Evolutionary conservation across 2,329 filamentous ascomycete genomes (phyloP).

Genomic region (Ramichloridium luteum): DNA sequence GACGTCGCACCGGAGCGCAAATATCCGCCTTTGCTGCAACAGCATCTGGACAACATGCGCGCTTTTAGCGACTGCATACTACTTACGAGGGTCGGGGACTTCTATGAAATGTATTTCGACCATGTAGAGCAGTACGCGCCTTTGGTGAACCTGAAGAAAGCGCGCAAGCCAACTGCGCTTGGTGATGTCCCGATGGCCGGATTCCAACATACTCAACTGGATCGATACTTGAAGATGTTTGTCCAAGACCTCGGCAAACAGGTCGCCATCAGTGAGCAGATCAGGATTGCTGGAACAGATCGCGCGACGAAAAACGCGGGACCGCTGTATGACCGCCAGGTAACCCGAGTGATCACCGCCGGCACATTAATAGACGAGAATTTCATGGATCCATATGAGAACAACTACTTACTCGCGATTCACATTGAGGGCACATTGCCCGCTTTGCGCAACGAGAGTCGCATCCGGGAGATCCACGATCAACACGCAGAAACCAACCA

Average conservation of each 20-base stretch:
- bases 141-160: conserved; percentile 76
- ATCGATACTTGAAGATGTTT: conserved; percentile 82
- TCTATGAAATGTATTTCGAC: conserved; percentile 96
- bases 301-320: conserved; percentile 60
- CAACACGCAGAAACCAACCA: conserved; percentile 27
- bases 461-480: conserved; percentile 16
- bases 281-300: conserved; percentile 45
- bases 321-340: conserved; percentile 69
- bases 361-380: conserved; percentile 95
- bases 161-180: conserved; percentile 64
- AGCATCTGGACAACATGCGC: conserved; percentile 78
- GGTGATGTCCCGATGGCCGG: conserved; percentile 85
- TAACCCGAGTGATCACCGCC: conserved; percentile 80
- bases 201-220: conserved; percentile 85
- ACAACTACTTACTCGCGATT: conserved; percentile 82
- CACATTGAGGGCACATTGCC: conserved; percentile 38
- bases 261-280: conserved; percentile 90
- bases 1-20: conserved; percentile 29
- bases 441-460: conserved; percentile 1
- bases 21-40: conserved; percentile 81
- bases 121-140: conserved; percentile 84
- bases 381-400: conserved; percentile 87
- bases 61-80: conserved; percentile 85
- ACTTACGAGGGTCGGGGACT: conserved; percentile 82
- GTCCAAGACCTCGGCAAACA: conserved; percentile 84